These are phyloP conservation scores for Trebouxia sp. DNA, from an alignment of 139 green algal genomes.

Conservation along the genomic window DNA sequence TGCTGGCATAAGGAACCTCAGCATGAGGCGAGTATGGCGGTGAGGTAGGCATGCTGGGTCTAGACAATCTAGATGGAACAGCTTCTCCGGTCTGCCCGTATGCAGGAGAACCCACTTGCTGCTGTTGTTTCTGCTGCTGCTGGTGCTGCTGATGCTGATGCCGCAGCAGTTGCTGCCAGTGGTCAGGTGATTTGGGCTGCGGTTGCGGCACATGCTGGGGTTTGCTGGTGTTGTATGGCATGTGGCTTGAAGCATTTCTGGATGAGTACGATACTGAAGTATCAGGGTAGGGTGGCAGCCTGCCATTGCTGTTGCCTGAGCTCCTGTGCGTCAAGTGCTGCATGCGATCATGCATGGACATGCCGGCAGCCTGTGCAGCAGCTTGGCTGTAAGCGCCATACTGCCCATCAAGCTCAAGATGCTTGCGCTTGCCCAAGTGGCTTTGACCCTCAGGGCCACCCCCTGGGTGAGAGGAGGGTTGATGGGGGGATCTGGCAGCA, in stretches of 20 bases:
- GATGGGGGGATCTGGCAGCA: background rate
- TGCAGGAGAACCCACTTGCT: background rate
- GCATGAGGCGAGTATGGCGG: background rate
- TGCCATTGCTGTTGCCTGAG: background rate
- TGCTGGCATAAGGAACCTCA: background rate
- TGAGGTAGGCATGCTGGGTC: background rate
- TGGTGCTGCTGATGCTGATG: too few relatives aligned
- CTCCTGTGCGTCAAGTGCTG: background rate
- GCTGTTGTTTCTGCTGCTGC: too few relatives aligned
- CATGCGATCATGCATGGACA: conserved; percentile 16
- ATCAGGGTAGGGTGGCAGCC: background rate
- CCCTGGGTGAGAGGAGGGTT: background rate
- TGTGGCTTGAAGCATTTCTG: background rate
- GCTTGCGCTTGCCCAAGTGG: conserved; percentile 15
- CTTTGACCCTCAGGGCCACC: background rate
- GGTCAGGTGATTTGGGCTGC: background rate
- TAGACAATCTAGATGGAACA: background rate
- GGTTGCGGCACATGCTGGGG: background rate
- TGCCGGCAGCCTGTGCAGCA: background rate
- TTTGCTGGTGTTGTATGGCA: background rate
- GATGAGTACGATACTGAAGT: background rate
- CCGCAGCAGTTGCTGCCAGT: conserved; percentile 12
- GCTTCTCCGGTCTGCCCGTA: background rate
- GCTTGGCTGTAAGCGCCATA: conserved; percentile 11
- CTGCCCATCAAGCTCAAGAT: conserved; percentile 13